Percentiles rank a stretch among this genome's conserved stretches.
phyloP scores from a whole-genome alignment of 1,139 yeast species.

The Yamadazyma dushanensis region DNA sequence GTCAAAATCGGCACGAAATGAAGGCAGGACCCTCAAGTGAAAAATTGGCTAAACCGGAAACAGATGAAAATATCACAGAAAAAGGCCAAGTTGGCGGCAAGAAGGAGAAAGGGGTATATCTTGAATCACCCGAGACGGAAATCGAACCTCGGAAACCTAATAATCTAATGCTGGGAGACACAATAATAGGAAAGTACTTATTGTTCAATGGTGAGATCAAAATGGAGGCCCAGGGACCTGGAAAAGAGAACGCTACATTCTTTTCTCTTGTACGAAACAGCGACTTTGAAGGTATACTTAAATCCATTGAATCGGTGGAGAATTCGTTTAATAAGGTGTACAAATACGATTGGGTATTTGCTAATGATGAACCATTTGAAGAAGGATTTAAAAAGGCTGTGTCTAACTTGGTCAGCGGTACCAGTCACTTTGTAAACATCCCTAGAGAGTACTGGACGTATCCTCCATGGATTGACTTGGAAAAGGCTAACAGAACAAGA shows the following conservation, averaged over 20 bases:
- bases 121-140: no score
- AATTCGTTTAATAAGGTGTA: constrained; percentile 66
- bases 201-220: no score
- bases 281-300: constrained; percentile 59
- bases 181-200: no score
- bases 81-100: no score
- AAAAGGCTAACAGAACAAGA: constrained; percentile 19
- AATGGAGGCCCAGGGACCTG: no score
- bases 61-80: no score
- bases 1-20: no score
- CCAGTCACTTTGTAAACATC: constrained; percentile 31
- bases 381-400: constrained; percentile 25
- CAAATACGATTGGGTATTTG: constrained; percentile 37
- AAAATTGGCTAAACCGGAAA: no score
- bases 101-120: no score
- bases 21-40: no score
- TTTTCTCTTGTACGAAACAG: constrained; percentile 71
- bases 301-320: constrained; percentile 65
- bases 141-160: no score
- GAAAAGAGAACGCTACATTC: constrained; percentile 46
- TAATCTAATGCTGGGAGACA: no score
- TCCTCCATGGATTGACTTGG: constrained; percentile 29
- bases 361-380: constrained; percentile 34
- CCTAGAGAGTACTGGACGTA: constrained; percentile 33
- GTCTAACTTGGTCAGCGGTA: constrained; percentile 21